These are phyloP conservation scores for Scortechinia acanthostroma DNA, from an alignment of 2,329 filamentous ascomycete species.

Conservation along the genomic window DNA sequence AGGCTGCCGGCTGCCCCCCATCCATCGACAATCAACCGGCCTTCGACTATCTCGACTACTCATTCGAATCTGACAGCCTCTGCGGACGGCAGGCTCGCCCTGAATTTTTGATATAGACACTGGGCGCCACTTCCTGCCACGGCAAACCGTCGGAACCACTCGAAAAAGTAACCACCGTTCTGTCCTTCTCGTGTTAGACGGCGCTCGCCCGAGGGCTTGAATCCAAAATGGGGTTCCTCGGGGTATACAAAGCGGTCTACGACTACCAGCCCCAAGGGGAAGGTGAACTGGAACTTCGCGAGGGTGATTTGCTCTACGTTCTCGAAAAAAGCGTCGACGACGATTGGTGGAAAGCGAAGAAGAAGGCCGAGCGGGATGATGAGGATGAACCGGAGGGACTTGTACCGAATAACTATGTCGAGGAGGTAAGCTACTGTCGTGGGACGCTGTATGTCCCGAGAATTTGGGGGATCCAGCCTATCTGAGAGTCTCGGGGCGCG, in stretches of 20 bases:
- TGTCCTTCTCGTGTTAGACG: too few relatives aligned
- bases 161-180: too few relatives aligned
- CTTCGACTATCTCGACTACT: too few relatives aligned
- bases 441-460: too few relatives aligned
- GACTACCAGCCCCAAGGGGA: conserved; percentile 84
- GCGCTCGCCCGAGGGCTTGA: not conserved
- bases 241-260: conserved; percentile 84
- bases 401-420: conserved; percentile 89
- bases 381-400: conserved; percentile 86
- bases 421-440: conserved; percentile 87
- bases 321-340: conserved; percentile 72
- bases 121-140: too few relatives aligned
- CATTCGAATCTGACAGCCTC: too few relatives aligned
- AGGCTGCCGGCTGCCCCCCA: too few relatives aligned
- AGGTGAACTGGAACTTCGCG: conserved; percentile 75
- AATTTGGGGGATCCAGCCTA: not conserved
- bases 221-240: conserved; percentile 75
- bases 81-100: too few relatives aligned
- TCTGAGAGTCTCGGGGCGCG: not conserved
- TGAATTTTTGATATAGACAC: too few relatives aligned
- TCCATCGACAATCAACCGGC: too few relatives aligned
- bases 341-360: conserved; percentile 96
- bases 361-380: conserved; percentile 74
- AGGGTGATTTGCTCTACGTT: conserved; percentile 84
- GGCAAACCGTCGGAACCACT: too few relatives aligned